These are phyloP conservation scores for Hondaea fermentalgiana DNA, from an alignment of 108 stramenopile genomes.

Conservation along the genomic window DNA sequence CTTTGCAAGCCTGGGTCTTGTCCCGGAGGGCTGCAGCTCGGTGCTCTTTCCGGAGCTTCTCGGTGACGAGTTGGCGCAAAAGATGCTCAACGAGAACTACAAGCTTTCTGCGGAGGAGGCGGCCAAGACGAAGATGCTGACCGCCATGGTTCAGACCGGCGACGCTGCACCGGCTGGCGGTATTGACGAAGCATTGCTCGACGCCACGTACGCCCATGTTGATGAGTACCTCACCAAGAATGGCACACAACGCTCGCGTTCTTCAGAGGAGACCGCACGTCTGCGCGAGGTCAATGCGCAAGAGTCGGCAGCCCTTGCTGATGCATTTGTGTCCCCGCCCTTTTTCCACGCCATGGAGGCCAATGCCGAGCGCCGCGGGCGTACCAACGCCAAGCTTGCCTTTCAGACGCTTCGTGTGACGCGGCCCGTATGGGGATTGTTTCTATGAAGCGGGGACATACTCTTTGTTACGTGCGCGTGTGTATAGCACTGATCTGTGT, in stretches of 20 bases:
- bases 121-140: neutral
- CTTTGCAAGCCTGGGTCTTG: constrained; percentile 47
- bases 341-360: constrained; percentile 12
- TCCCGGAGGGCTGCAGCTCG: constrained; percentile 51
- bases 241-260: neutral
- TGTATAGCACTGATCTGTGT: no score
- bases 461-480: neutral
- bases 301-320: neutral
- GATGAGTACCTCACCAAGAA: neutral
- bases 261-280: neutral
- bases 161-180: neutral
- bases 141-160: neutral
- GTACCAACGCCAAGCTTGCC: neutral
- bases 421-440: neutral
- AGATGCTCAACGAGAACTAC: constrained; percentile 40
- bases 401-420: neutral
- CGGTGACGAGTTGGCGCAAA: constrained; percentile 49
- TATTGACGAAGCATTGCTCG: neutral
- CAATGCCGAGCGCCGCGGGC: neutral
- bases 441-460: neutral
- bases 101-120: constrained; percentile 27
- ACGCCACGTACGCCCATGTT: neutral
- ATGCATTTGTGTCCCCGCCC: neutral
- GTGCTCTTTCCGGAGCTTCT: constrained; percentile 38
- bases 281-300: neutral